phyloP scores from a whole-genome alignment of 2,329 filamentous ascomycete genomes.

The Aspergillus felis region DNA sequence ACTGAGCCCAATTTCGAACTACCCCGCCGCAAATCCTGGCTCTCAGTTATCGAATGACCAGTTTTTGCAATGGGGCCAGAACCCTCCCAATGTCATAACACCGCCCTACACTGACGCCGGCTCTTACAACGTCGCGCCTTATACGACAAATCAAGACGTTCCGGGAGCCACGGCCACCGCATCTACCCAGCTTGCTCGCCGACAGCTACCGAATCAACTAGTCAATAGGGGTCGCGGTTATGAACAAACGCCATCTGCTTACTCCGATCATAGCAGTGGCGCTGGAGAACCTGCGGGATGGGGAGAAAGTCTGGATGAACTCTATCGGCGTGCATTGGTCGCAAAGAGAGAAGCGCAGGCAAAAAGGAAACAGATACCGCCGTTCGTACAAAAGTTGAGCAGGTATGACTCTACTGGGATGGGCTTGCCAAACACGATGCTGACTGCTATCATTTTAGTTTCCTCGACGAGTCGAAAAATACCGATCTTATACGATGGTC shows the following conservation, averaged over 20 bases:
- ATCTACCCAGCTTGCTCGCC: constrained; percentile 42
- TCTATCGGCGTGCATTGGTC: constrained; percentile 73
- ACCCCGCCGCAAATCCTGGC: constrained; percentile 38
- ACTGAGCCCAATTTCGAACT: constrained; percentile 49
- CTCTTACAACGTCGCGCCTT: constrained; percentile 25
- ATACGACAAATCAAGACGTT: constrained; percentile 47
- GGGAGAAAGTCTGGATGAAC: constrained; percentile 66
- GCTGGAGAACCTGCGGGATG: constrained; percentile 38
- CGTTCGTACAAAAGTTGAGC: constrained; percentile 96
- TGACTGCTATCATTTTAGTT: constrained; percentile 53
- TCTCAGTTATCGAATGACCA: constrained; percentile 49
- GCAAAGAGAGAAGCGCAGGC: constrained; percentile 84
- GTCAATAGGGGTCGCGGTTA: constrained; percentile 36
- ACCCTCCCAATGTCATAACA: constrained; percentile 27
- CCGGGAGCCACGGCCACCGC: constrained; percentile 43
- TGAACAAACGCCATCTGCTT: constrained; percentile 30
- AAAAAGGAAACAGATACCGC: constrained; percentile 92
- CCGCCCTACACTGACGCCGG: constrained; percentile 41
- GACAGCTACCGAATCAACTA: constrained; percentile 36
- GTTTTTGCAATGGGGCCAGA: constrained; percentile 54
- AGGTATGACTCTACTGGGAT: constrained; percentile 58
- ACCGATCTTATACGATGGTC: constrained; percentile 96
- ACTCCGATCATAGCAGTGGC: constrained; percentile 25
- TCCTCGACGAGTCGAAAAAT: constrained; percentile 88
- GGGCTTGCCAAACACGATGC: not conserved